phyloP scores from a whole-genome alignment of 352 stramenopile genomes.

The Pythium sukuiense region DNA sequence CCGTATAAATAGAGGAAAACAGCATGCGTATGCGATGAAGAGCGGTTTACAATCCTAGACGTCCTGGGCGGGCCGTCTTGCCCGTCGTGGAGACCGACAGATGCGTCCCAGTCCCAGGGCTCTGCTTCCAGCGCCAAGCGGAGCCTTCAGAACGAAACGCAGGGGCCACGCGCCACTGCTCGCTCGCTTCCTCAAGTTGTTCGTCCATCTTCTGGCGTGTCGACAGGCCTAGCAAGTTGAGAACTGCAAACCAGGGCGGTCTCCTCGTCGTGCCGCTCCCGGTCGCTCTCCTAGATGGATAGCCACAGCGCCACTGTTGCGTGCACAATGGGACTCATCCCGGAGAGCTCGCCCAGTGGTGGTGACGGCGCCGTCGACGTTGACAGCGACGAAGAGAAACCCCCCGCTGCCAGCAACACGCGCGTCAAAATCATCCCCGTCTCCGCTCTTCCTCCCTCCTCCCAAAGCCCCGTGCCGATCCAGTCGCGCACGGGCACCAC shows the following conservation, averaged over 20 bases:
- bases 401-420: slow-evolving; percentile 13
- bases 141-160: slow-evolving; percentile 1
- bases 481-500: slow-evolving; percentile 4
- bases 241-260: background rate
- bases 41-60: background rate
- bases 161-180: slow-evolving; percentile 1
- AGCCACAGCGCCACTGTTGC: background rate
- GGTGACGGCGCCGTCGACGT: slow-evolving; percentile 3
- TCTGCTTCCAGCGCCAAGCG: background rate
- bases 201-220: background rate
- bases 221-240: background rate
- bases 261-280: background rate
- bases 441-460: slow-evolving; percentile 9
- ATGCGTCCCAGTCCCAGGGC: background rate
- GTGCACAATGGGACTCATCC: background rate
- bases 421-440: slow-evolving; percentile 28
- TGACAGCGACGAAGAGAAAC: slow-evolving; percentile 13
- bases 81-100: background rate
- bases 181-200: background rate
- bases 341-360: background rate
- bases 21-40: background rate
- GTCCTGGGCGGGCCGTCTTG: background rate
- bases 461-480: background rate
- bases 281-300: background rate
- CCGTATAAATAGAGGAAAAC: background rate